Evolutionary conservation across 352 stramenopile species (phyloP).

Genomic region (Sclerospora graminicola): DNA sequence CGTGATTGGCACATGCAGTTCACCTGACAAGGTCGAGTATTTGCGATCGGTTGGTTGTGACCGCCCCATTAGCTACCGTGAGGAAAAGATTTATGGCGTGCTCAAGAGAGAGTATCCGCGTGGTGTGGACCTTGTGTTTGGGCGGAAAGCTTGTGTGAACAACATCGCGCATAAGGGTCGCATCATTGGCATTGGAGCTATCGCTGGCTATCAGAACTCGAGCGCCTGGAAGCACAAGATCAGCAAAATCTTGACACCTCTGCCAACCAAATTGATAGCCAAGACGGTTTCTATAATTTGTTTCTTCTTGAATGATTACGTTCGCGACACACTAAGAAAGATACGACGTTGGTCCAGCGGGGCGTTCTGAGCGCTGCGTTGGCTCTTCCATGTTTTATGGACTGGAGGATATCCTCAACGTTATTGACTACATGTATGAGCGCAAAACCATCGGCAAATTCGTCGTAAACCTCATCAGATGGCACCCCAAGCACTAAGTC

Average conservation of each 20-base stretch:
- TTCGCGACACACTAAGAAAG: slow-evolving; percentile 25
- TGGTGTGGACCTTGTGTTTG: slow-evolving; percentile 56
- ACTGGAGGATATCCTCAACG: slow-evolving; percentile 50
- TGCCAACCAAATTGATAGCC: slow-evolving; percentile 24
- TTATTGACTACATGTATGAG: slow-evolving; percentile 63
- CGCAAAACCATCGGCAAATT: slow-evolving; percentile 81
- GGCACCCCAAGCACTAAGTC: slow-evolving; percentile 15
- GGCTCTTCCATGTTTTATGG: slow-evolving; percentile 36
- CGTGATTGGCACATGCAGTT: slow-evolving; percentile 76
- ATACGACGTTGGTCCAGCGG: slow-evolving; percentile 39
- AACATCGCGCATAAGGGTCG: slow-evolving; percentile 50
- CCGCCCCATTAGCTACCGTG: slow-evolving; percentile 83
- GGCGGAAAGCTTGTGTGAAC: slow-evolving; percentile 40
- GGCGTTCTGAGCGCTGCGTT: slow-evolving; percentile 43
- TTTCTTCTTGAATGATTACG: slow-evolving; percentile 38
- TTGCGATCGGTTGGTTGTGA: slow-evolving; percentile 56
- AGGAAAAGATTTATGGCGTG: slow-evolving; percentile 45
- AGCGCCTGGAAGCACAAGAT: slow-evolving; percentile 24
- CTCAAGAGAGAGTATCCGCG: slow-evolving; percentile 64
- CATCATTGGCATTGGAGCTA: slow-evolving; percentile 47
- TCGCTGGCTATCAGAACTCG: slow-evolving; percentile 40
- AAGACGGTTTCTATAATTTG: slow-evolving; percentile 34
- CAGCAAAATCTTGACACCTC: slow-evolving; percentile 16
- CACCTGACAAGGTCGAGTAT: slow-evolving; percentile 77
- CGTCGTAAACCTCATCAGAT: slow-evolving; percentile 50